A percentile compares a stretch with the other conserved stretches of the same genome.
Evolutionary conservation across 495 filamentous ascomycete species (phyloP).

Genomic region (Talaromyces nanjingensis): DNA sequence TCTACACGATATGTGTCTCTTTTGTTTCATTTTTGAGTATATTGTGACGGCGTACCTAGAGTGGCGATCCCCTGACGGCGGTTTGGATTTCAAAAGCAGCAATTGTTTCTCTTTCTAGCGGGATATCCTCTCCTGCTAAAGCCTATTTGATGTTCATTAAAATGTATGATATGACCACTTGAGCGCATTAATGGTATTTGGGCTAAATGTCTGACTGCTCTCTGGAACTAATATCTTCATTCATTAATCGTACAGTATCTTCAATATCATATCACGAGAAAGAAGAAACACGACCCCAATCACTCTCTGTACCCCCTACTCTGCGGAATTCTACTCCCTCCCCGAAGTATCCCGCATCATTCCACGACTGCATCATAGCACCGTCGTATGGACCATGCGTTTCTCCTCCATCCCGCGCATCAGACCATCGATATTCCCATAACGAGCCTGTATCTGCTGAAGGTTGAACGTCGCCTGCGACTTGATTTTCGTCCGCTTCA

Average conservation of each 20-base stretch:
- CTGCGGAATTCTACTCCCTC: conserved; percentile 84
- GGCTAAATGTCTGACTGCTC: background rate
- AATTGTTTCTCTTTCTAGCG: conserved; percentile 17
- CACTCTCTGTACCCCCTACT: conserved; percentile 41
- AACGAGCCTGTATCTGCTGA: conserved; percentile 32
- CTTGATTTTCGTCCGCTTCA: conserved; percentile 15
- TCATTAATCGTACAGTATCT: background rate
- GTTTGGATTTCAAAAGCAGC: conserved; percentile 8
- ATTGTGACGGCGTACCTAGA: conserved; percentile 9
- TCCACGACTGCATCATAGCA: conserved; percentile 79
- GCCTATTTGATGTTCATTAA: conserved; percentile 20
- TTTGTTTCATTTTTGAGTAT: conserved; percentile 13
- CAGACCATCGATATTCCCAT: conserved; percentile 92
- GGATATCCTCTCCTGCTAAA: background rate
- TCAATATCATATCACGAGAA: conserved; percentile 4
- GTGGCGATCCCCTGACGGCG: conserved; percentile 1
- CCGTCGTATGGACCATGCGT: conserved; percentile 84
- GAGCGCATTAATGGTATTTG: conserved; percentile 23
- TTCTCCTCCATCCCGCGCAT: conserved; percentile 73
- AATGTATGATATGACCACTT: conserved; percentile 37
- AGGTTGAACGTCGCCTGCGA: background rate
- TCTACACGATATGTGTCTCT: conserved; percentile 12
- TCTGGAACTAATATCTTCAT: background rate
- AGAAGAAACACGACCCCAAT: conserved; percentile 48
- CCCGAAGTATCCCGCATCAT: conserved; percentile 85